phyloP scores from a whole-genome alignment of 139 green algal species.

The Coelastrella sp. region DNA sequence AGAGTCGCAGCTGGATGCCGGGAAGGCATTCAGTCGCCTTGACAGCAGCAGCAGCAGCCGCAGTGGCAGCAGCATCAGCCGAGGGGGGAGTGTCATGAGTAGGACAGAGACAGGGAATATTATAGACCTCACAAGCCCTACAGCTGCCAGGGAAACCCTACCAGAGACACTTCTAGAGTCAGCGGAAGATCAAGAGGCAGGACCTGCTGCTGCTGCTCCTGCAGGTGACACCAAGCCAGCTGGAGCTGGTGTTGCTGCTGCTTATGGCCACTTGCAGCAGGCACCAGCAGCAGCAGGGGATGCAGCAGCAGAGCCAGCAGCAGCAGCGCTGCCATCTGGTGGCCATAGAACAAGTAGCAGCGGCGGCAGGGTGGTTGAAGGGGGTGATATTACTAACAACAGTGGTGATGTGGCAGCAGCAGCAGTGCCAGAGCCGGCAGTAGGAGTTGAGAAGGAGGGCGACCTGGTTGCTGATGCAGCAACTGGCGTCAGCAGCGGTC shows the following conservation, averaged over 20 bases:
- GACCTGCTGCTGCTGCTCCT: slow-evolving; percentile 2
- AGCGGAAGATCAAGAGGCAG: background rate
- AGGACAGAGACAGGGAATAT: background rate
- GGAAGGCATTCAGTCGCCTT: background rate
- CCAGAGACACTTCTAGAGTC: background rate
- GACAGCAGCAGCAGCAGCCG: background rate
- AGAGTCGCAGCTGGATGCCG: slow-evolving; percentile 20
- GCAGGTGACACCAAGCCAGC: background rate
- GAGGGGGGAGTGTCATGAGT: background rate
- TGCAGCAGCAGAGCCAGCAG: slow-evolving; percentile 25
- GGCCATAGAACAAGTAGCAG: background rate
- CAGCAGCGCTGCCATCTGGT: background rate
- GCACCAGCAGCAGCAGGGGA: slow-evolving; percentile 12
- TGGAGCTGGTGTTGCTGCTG: background rate
- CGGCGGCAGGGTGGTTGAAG: background rate
- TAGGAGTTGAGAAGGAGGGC: background rate
- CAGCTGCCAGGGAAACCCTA: background rate
- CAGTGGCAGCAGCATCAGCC: background rate
- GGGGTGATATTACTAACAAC: too few species aligned
- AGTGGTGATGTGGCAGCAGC: background rate
- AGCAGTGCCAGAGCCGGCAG: background rate
- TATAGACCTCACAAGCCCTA: background rate
- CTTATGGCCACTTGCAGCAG: slow-evolving; percentile 19
- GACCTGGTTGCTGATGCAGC: background rate
- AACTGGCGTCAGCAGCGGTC: background rate